phyloP scores from a whole-genome alignment of 148 eudicot species.

The Vaccinium darrowii region DNA sequence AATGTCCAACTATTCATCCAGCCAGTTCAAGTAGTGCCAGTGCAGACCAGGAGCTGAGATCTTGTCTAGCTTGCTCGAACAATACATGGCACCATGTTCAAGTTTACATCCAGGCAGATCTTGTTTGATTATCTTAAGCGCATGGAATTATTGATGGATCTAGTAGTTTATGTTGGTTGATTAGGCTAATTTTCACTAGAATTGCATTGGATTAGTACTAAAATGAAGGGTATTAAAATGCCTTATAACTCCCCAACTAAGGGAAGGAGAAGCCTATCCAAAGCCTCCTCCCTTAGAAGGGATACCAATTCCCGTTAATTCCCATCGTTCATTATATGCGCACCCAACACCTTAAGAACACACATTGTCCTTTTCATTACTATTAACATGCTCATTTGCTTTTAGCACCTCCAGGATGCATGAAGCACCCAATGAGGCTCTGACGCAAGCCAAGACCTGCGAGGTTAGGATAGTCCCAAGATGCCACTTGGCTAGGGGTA shows the following conservation, averaged over 20 bases:
- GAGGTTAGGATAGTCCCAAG: too few relatives aligned
- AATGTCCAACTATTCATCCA: not conserved
- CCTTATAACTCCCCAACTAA: not conserved
- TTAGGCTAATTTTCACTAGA: not conserved
- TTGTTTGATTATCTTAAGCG: not conserved
- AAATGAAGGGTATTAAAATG: not conserved
- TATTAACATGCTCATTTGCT: not conserved
- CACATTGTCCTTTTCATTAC: not conserved
- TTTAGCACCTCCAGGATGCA: not conserved
- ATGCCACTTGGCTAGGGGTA: too few relatives aligned
- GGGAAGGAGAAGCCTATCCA: not conserved
- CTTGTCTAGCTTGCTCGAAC: not conserved
- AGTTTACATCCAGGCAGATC: too few relatives aligned
- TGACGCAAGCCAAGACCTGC: too few relatives aligned
- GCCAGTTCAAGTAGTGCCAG: not conserved
- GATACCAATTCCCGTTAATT: not conserved
- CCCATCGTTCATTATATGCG: not conserved
- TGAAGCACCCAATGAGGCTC: not conserved
- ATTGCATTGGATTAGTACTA: not conserved
- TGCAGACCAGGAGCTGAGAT: constrained; percentile 2
- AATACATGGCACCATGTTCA: not conserved
- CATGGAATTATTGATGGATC: not conserved
- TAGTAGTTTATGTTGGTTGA: not conserved
- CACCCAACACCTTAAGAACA: not conserved
- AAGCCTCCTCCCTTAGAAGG: not conserved